Evolutionary conservation across 345 rosid species (phyloP).

Genomic region (Kernera saxatilis): DNA sequence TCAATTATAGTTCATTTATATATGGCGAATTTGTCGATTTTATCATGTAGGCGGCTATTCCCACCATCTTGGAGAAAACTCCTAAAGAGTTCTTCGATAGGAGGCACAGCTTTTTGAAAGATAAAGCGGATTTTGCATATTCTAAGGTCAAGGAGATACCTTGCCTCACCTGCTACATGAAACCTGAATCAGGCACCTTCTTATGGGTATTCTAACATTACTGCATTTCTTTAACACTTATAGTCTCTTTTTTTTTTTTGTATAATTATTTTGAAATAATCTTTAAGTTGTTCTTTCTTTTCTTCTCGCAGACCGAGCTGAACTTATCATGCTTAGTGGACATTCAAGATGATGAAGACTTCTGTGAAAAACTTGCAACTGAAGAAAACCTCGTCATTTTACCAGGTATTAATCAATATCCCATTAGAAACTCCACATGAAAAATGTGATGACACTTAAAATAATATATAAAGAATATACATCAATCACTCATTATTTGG

Average conservation of each 20-base stretch:
- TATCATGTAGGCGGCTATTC: slow-evolving; percentile 53
- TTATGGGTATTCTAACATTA: slow-evolving; percentile 44
- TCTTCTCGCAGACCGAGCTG: neutral
- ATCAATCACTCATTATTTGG: too few species aligned
- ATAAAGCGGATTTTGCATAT: slow-evolving; percentile 35
- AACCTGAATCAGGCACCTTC: slow-evolving; percentile 63
- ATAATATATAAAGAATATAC: too few species aligned
- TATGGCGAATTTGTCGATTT: neutral
- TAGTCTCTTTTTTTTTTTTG: too few species aligned
- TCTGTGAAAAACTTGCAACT: slow-evolving; percentile 22
- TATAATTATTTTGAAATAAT: neutral
- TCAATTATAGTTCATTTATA: neutral
- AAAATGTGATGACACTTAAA: too few species aligned
- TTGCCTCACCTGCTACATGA: slow-evolving; percentile 41
- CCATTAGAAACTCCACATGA: too few species aligned
- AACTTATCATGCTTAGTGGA: neutral
- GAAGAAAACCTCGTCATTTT: slow-evolving; percentile 22
- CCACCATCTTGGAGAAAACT: slow-evolving; percentile 49
- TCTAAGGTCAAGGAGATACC: slow-evolving; percentile 43
- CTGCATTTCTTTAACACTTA: neutral
- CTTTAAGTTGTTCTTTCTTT: neutral
- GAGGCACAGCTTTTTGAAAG: slow-evolving; percentile 32
- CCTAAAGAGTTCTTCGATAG: slow-evolving; percentile 42
- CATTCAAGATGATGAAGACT: slow-evolving; percentile 20
- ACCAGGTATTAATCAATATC: slow-evolving; percentile 23